Conservation (phyloP, 2,329 filamentous ascomycete species). For the Fusarium solani-melongenae region DNA sequence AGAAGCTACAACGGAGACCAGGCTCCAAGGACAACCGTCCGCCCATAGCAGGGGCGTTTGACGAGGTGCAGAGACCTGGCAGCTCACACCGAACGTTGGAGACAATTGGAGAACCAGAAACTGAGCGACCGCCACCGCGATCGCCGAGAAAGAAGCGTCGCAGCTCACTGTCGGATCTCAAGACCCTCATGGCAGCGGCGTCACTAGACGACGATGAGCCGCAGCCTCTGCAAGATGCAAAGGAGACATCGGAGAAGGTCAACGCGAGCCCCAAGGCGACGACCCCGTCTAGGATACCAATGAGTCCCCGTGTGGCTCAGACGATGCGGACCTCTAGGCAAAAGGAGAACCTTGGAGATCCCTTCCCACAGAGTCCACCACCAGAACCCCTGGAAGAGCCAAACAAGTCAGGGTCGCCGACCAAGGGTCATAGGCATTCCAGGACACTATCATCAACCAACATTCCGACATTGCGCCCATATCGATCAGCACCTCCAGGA, state of each 20-base stretch:
- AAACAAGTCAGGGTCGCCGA: conserved; percentile 36
- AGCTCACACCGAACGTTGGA: conserved; percentile 69
- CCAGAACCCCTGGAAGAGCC: conserved; percentile 30
- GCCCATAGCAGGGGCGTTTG: conserved; percentile 71
- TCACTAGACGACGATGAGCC: conserved; percentile 56
- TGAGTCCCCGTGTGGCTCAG: conserved; percentile 57
- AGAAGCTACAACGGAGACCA: conserved; percentile 57
- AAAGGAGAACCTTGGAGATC: conserved; percentile 54
- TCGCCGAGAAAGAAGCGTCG: conserved; percentile 81
- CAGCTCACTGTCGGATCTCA: conserved; percentile 91
- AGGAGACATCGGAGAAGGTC: conserved; percentile 66
- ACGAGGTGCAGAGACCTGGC: conserved; percentile 65
- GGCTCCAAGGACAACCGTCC: conserved; percentile 67
- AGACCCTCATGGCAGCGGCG: conserved; percentile 72
- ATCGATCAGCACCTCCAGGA: conserved; percentile 43
- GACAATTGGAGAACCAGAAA: conserved; percentile 69
- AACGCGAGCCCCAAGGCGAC: conserved; percentile 60
- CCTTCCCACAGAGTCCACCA: conserved; percentile 26
- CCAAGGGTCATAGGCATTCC: conserved; percentile 51
- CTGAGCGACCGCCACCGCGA: conserved; percentile 53
- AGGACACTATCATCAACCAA: conserved; percentile 65
- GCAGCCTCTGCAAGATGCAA: conserved; percentile 63
- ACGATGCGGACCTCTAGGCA: conserved; percentile 57
- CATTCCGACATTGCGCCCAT: conserved; percentile 64
- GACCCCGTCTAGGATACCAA: conserved; percentile 62